Percentiles rank a stretch among this genome's conserved stretches.
Evolutionary conservation across 108 stramenopile genomes (phyloP).

Genomic region (Asterionellopsis glacialis): DNA sequence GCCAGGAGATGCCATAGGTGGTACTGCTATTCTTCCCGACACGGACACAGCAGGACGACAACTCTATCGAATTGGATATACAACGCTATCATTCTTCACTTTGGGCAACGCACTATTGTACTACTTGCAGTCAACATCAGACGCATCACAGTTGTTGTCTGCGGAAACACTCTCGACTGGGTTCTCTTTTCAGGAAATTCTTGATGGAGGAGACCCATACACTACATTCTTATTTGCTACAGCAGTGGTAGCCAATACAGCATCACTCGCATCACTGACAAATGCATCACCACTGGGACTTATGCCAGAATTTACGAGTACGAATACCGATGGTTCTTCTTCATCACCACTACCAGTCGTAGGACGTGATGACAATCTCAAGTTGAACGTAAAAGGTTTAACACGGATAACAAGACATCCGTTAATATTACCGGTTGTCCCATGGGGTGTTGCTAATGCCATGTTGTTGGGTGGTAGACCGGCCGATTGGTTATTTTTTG

Average conservation of each 20-base stretch:
- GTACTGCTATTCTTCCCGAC: conserved; percentile 40
- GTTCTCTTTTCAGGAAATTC: background rate
- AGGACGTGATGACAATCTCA: conserved; percentile 32
- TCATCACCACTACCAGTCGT: background rate
- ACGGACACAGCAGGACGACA: conserved; percentile 49
- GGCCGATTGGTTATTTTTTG: conserved; percentile 41
- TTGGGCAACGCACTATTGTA: conserved; percentile 37
- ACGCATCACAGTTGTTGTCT: too few relatives aligned
- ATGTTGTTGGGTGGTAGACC: conserved; percentile 27
- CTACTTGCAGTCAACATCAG: conserved; percentile 25
- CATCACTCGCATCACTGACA: conserved; percentile 42
- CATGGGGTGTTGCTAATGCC: conserved; percentile 46
- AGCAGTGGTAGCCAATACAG: conserved; percentile 28
- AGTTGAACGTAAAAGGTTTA: conserved; percentile 37
- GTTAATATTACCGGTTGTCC: conserved; percentile 52
- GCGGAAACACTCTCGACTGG: too few relatives aligned
- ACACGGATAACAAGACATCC: conserved; percentile 57
- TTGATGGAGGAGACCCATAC: conserved; percentile 1
- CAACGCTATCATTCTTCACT: conserved; percentile 41
- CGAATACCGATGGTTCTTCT: conserved; percentile 4
- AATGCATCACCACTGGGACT: conserved; percentile 49
- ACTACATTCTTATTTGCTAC: conserved; percentile 13
- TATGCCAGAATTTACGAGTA: conserved; percentile 30
- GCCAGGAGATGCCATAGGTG: conserved; percentile 43
- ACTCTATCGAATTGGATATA: conserved; percentile 47